Base-by-base conservation (phyloP, 768 basidiomycete genomes). In the Cystobasidium onofrii region DNA sequence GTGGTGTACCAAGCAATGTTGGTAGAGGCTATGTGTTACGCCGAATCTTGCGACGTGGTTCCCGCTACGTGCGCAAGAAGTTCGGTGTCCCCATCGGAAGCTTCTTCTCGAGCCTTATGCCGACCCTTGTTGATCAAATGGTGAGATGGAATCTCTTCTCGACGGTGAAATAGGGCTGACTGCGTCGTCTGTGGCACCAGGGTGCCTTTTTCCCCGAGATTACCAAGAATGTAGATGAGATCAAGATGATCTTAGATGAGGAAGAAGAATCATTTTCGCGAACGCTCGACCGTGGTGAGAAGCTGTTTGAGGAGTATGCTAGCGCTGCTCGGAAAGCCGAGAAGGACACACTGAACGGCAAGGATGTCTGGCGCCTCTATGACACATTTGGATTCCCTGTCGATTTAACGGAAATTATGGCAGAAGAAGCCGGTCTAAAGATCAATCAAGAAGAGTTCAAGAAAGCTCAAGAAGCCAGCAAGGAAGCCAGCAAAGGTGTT, bases 361-460 rank as follows among this genome's bases (percentile, higher is more conserved):
- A 88, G 77, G 95, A 99, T 79, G 91, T 97, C 41, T 99, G 96
- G 96, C 86, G 91, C 31, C 82, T 99, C 64, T 98, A 98, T 80
- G 96, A 99, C 80, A 98, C 96, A 0, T 99, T 90, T 80, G 96
- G 96, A 64, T 99, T 99, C 84, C 96, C 96, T 0, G 92, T 91
- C 50, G 96, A 99, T 80, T 83, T 99, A 63, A 99, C 96, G 0
- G 88, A 89, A 63, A 84, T 99, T 73, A 98, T 99, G 96, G 96
- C 96, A 2, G 91, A 94, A 80, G 96, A 99, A 80, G 83, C 91
- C 33, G 89, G 88, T 1, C 83, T 99, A 54, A 84, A 83, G 7
- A 86, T 98, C 78, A 92, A 97, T 79, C 88, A 94, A 76, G 84
- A 84, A 61, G 93, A 94, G 77, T 95, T 97, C 78, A 91, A 91